Conservation (phyloP, 345 rosid species). For the Excoecaria agallocha region DNA sequence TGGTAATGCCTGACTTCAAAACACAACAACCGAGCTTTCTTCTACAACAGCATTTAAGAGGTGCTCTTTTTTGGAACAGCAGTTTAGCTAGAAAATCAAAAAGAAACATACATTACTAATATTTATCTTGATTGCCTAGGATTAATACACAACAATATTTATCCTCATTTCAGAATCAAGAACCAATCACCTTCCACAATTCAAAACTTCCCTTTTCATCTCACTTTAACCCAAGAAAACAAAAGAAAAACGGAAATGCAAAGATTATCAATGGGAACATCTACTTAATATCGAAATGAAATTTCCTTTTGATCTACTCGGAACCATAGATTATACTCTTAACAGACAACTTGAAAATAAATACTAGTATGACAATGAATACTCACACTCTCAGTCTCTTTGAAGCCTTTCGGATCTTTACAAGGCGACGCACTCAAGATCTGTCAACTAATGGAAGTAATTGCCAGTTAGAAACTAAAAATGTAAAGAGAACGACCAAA, state of each 20-base stretch:
- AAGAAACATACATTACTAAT: neutral
- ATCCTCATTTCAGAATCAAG: neutral
- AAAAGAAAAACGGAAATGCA: neutral
- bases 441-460: no score
- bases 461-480: no score
- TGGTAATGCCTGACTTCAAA: neutral
- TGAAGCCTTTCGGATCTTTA: no score
- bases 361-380: no score
- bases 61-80: neutral
- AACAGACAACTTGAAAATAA: no score
- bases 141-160: no score
- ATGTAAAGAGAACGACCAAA: no score
- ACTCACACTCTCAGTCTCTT: no score
- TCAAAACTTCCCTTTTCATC: neutral
- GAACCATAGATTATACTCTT: neutral
- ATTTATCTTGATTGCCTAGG: no score
- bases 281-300: neutral
- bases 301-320: neutral
- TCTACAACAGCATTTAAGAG: neutral
- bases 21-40: neutral
- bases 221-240: neutral
- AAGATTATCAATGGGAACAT: neutral
- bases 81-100: neutral
- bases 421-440: no score
- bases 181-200: neutral